Percentiles rank a stretch among this genome's conserved stretches.
phyloP scores from a whole-genome alignment of 805 yeast species.

The Candida caryicola region DNA sequence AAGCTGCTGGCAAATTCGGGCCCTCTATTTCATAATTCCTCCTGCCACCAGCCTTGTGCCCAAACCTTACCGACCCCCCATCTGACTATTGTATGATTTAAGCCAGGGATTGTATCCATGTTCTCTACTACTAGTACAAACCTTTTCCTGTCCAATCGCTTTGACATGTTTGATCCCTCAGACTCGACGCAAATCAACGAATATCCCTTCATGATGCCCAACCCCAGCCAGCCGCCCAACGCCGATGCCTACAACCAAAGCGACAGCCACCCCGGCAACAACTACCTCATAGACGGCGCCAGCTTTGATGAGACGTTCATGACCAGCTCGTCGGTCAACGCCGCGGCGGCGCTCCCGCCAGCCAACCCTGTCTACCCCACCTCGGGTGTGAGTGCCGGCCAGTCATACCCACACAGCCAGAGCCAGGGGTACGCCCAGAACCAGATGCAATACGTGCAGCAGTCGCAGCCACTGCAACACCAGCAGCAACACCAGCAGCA shows the following conservation, averaged over 20 bases:
- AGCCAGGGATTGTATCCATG: slow-evolving; percentile 4
- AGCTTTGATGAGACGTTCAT: slow-evolving; percentile 6
- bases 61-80: no score
- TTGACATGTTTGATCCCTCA: slow-evolving; percentile 19
- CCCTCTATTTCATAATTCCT: background rate
- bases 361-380: slow-evolving; percentile 1
- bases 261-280: no score
- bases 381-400: slow-evolving; percentile 8
- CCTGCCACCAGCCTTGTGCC: no score
- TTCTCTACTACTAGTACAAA: slow-evolving; percentile 11
- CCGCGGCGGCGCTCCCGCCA: background rate
- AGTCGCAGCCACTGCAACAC: background rate
- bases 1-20: slow-evolving; percentile 1
- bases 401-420: slow-evolving; percentile 4
- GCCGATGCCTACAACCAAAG: no score
- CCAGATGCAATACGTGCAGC: background rate
- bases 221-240: no score
- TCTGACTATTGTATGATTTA: background rate
- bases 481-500: slow-evolving; percentile 2
- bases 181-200: slow-evolving; percentile 13
- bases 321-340: background rate
- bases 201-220: slow-evolving; percentile 8
- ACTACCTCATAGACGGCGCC: slow-evolving; percentile 5
- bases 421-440: background rate
- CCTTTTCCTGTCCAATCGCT: slow-evolving; percentile 9